Evolutionary conservation across 306 rosid genomes (phyloP).

Genomic region (Malus domestica): ASM211411v1 NC_041799.1:6434501-6435000

Average conservation of each 20-base stretch:
- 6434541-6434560: fast-evolving
- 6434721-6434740: constrained; percentile 8
- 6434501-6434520: constrained; percentile 3
- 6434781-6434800: no score
- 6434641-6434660: not conserved
- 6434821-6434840: not conserved
- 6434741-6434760: not conserved
- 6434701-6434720: not conserved
- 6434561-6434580: not conserved
- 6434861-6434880: no score
- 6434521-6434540: not conserved
- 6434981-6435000: fast-evolving
- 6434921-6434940: no score
- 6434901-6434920: no score
- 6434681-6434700: not conserved
- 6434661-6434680: not conserved
- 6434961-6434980: no score
- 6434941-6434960: no score
- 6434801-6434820: not conserved
- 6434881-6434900: no score
- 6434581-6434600: not conserved
- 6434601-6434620: not conserved
- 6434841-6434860: no score
- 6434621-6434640: not conserved
- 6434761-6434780: not conserved